Base-by-base conservation (phyloP, 805 yeast genomes). In the Zygoascus biomembranicola region DNA sequence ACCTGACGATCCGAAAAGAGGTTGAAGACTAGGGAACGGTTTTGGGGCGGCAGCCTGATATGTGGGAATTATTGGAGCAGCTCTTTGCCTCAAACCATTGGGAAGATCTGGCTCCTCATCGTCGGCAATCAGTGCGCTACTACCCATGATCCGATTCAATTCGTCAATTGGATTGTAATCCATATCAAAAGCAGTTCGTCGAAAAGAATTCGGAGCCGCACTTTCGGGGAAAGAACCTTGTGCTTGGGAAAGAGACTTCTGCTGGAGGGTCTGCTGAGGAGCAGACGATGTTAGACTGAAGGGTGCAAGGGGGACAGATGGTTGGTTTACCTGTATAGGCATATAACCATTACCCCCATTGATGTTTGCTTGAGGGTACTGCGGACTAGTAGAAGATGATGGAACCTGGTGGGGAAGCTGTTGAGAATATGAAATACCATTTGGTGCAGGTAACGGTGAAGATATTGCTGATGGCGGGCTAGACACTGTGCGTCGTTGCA, bases 101-200 rank as follows among this genome's bases (percentile, higher is more conserved):
- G 47, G 47, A 13, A 48, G 16, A n/a, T 39, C 45, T 10, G 23
- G 32, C 18, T 55, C 53, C 16, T 57, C 53, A 13, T 58, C 59
- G 32, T 52, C 60, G 2, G 52, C 57, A 9, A 57, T 41, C 23
- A 59, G 52, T 18, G 58, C 50, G 8, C 55, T 42, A 35, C 55
- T 43, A 1, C 60, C 59, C 54, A 60, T 53, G 13, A 54, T 19
- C 18, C 60, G 52, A 26, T 52, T 54, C 19, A 59, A 32, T 48
- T 59, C 61, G 31, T 59, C 61, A 23, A 59, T 55, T 20, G 61
- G 59, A 32, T 51, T 56, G 35, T 55, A 52, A 26, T 47, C 42
- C 11, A 48, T 56, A 18, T 43, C 43, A 20, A 43, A n/a, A n/a
- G 47, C 39, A 42, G 14, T 42, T 3, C 44, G 31, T 14, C 23